These are phyloP conservation scores for Fulvia fulva DNA, from an alignment of 2,329 filamentous ascomycete species.

Conservation along the genomic window DNA sequence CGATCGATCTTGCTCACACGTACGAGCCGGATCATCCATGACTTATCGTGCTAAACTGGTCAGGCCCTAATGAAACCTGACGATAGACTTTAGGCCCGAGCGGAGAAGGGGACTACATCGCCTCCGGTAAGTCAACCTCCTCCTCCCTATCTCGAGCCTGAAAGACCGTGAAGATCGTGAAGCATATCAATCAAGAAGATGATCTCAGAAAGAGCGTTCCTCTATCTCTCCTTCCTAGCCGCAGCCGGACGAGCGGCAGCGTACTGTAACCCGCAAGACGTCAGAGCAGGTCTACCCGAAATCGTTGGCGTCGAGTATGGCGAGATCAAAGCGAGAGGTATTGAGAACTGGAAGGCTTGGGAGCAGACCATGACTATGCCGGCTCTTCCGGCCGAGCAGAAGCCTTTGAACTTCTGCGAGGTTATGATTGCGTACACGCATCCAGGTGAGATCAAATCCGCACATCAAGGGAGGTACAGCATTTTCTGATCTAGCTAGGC, in stretches of 20 bases:
- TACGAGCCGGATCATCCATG: background rate
- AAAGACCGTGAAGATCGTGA: background rate
- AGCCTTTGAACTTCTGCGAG: conserved; percentile 31
- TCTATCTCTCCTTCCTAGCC: background rate
- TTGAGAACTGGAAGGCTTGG: background rate
- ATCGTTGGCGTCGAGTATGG: background rate
- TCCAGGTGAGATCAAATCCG: conserved; percentile 25
- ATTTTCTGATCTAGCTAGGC: too few species aligned
- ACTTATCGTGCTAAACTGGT: background rate
- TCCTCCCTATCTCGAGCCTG: background rate
- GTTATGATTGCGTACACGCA: conserved; percentile 37
- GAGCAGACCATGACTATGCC: background rate
- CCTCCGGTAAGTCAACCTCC: background rate
- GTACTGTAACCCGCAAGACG: background rate
- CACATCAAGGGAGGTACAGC: too few species aligned
- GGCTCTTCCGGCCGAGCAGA: background rate
- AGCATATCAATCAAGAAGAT: background rate
- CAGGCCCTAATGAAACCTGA: background rate
- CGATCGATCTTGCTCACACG: background rate
- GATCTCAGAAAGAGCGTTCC: background rate
- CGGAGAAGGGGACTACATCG: background rate
- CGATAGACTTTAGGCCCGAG: background rate
- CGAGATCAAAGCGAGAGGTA: background rate
- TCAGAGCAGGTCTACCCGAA: background rate
- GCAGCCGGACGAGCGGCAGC: background rate